phyloP scores from a whole-genome alignment of 2,329 filamentous ascomycete species.

The Fusarium denticulatum region DNA sequence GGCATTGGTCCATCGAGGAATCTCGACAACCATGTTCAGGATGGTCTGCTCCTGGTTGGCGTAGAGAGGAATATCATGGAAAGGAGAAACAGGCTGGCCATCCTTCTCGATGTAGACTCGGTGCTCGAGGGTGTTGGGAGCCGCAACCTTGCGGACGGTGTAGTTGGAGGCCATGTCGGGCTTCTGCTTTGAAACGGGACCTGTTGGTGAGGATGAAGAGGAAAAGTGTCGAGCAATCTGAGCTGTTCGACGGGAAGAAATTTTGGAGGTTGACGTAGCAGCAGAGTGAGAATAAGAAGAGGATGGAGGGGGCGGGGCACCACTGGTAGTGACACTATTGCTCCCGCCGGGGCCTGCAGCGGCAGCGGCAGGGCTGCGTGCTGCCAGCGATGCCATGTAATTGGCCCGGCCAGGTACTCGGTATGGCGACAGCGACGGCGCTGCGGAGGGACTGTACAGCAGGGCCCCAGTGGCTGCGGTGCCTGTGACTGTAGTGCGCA shows the following conservation, averaged over 20 bases:
- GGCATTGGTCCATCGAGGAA: constrained; percentile 99
- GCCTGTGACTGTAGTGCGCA: constrained; percentile 18
- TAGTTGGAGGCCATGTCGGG: constrained; percentile 71
- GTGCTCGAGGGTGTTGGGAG: constrained; percentile 94
- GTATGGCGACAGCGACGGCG: constrained; percentile 25
- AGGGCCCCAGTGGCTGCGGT: constrained; percentile 15
- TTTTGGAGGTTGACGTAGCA: constrained; percentile 48
- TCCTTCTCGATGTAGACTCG: constrained; percentile 98
- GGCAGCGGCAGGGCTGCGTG: constrained; percentile 39
- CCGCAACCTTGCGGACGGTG: constrained; percentile 85
- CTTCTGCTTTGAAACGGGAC: constrained; percentile 22
- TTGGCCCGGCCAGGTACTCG: constrained; percentile 39
- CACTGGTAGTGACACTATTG: constrained; percentile 34
- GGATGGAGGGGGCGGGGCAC: constrained; percentile 54
- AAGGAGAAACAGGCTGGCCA: constrained; percentile 91
- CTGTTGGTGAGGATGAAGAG: constrained; percentile 40
- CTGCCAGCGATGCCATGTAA: constrained; percentile 37
- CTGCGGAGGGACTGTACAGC: constrained; percentile 15
- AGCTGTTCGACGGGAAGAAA: constrained; percentile 61
- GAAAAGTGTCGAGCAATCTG: constrained; percentile 67
- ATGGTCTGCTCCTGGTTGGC: constrained; percentile 96
- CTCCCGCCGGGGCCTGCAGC: constrained; percentile 35
- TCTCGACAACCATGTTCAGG: constrained; percentile 99
- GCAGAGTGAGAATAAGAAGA: constrained; percentile 37
- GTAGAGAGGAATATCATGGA: constrained; percentile 98